These are phyloP conservation scores for Solanum clarkiae DNA, from an alignment of 257 asterid species.

Conservation along the genomic window DNA sequence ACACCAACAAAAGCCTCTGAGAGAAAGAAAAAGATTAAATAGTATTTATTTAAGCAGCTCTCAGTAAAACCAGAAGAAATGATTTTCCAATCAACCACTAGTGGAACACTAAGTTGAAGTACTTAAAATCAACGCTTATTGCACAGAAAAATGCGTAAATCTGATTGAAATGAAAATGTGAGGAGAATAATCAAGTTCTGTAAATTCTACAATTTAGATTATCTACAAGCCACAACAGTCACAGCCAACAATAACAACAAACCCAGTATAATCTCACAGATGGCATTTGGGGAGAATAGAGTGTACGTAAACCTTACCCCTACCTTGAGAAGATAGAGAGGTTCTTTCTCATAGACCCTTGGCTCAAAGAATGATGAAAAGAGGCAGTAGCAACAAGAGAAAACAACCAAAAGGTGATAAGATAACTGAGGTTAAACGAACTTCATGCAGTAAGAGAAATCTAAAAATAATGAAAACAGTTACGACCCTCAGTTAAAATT, in stretches of 20 bases:
- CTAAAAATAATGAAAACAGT: neutral
- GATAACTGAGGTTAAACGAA: neutral
- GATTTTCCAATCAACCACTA: neutral
- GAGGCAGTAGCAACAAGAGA: neutral
- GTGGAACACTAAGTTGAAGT: neutral
- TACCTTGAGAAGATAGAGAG: neutral
- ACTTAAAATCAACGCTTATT: neutral
- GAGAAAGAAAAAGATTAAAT: neutral
- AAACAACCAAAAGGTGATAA: neutral
- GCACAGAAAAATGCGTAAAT: neutral
- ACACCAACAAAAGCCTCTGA: conserved; percentile 74
- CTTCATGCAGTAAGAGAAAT: neutral
- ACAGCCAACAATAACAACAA: neutral
- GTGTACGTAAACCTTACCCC: neutral
- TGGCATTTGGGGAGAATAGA: neutral
- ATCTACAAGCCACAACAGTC: neutral
- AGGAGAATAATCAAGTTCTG: neutral
- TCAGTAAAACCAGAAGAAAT: neutral
- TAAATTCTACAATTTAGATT: neutral
- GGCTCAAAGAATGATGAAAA: neutral
- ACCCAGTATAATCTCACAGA: neutral
- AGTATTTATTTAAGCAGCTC: neutral
- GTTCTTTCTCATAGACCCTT: neutral
- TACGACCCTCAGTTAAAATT: neutral
- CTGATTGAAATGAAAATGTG: neutral